phyloP scores from a whole-genome alignment of 352 stramenopile genomes.

The Phytopythium boreale region DNA sequence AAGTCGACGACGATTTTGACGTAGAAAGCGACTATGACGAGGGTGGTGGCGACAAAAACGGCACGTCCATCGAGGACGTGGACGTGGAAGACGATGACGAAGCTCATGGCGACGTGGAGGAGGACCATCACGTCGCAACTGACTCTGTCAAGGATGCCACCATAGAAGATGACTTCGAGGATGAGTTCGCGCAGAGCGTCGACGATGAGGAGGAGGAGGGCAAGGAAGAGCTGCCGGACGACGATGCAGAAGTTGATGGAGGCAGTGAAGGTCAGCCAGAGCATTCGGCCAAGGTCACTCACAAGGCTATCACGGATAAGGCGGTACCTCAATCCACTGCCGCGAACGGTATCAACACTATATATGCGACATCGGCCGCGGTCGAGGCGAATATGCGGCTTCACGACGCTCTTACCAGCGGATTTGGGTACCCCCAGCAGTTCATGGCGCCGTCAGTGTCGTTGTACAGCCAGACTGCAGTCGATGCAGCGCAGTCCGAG shows the following conservation, averaged over 20 bases:
- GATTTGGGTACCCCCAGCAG: neutral
- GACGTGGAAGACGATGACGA: constrained; percentile 5
- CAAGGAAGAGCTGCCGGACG: neutral
- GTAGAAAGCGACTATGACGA: constrained; percentile 1
- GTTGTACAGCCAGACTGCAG: neutral
- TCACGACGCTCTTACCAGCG: neutral
- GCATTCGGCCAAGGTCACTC: neutral
- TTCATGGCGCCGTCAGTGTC: neutral
- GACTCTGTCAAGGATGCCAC: neutral
- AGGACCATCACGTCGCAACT: neutral
- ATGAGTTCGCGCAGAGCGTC: constrained; percentile 7
- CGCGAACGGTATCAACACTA: neutral
- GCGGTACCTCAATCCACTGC: neutral
- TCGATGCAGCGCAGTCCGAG: neutral
- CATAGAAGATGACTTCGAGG: constrained; percentile 8
- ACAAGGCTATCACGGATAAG: neutral
- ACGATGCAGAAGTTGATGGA: neutral
- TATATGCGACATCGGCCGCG: neutral
- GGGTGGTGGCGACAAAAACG: neutral
- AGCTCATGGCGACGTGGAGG: neutral
- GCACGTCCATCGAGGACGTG: neutral
- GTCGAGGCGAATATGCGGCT: neutral
- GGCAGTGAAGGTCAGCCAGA: neutral
- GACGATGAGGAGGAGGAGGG: constrained; percentile 1
- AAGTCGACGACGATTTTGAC: constrained; percentile 2